phyloP scores from a whole-genome alignment of 345 rosid genomes.

The Passiflora organensis region DNA sequence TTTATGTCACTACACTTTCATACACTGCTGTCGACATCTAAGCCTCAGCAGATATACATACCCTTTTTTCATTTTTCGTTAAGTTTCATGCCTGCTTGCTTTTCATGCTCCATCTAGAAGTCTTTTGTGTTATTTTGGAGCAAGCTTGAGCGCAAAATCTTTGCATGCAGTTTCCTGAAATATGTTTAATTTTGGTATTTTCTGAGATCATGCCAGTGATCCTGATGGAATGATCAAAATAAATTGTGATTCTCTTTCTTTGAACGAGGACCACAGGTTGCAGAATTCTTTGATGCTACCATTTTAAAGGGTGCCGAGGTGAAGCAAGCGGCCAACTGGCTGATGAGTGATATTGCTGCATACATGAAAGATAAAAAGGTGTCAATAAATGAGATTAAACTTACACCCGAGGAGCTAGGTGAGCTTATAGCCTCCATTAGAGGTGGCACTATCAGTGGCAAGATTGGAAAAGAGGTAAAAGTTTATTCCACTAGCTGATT shows the following conservation, averaged over 20 bases:
- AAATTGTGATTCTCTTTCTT: background rate
- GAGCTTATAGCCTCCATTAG: conserved; percentile 82
- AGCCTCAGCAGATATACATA: background rate
- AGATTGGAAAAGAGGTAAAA: conserved; percentile 86
- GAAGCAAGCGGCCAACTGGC: conserved; percentile 79
- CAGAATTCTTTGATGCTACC: conserved; percentile 76
- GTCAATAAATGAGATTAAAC: conserved; percentile 66
- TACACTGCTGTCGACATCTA: background rate
- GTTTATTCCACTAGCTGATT: background rate
- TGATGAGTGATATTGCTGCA: conserved; percentile 91
- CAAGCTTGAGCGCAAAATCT: background rate
- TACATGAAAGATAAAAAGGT: conserved; percentile 79
- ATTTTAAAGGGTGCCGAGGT: conserved; percentile 71
- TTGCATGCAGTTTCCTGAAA: background rate
- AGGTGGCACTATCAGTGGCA: conserved; percentile 86
- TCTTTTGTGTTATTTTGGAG: background rate
- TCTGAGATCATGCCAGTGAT: no score
- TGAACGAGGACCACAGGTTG: conserved; percentile 49
- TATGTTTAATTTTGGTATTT: no score
- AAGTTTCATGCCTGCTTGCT: background rate
- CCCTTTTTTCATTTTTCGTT: background rate
- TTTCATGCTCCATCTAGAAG: background rate
- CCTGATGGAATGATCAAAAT: conserved; percentile 9
- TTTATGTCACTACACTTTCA: no score
- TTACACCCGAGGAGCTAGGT: conserved; percentile 67